Conservation (phyloP, 1,284 basidiomycete genomes). For the Boletus hoseneyae region DNA sequence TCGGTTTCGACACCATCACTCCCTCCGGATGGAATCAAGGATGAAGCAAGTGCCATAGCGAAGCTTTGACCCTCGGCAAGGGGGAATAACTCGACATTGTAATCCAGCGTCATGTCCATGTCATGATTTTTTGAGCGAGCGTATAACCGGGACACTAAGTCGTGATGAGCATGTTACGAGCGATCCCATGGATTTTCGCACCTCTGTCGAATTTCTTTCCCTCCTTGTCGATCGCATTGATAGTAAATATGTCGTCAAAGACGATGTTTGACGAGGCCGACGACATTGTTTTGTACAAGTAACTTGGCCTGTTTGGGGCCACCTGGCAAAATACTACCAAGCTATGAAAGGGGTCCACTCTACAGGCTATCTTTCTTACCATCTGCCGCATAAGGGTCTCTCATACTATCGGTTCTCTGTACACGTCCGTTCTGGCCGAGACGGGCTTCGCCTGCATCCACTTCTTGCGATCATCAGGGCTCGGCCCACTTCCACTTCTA, state of each 20-base stretch:
- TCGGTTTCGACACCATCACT: conserved; percentile 48
- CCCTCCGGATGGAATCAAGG: conserved; percentile 64
- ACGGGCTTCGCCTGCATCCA: too few species aligned
- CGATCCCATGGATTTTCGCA: conserved; percentile 35
- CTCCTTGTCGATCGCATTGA: conserved; percentile 83
- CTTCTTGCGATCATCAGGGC: too few species aligned
- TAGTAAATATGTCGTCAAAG: conserved; percentile 89
- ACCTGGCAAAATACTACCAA: background rate
- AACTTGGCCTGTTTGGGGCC: too few species aligned
- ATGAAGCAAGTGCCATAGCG: conserved; percentile 83
- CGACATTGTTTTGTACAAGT: conserved; percentile 44
- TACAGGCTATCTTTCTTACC: too few species aligned
- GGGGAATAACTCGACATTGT: conserved; percentile 85
- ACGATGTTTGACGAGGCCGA: conserved; percentile 69
- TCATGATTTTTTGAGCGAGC: conserved; percentile 84
- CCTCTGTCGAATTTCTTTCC: conserved; percentile 98
- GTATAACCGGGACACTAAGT: conserved; percentile 75
- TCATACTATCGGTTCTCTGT: too few species aligned
- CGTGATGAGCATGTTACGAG: conserved; percentile 1
- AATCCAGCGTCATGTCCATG: conserved; percentile 89
- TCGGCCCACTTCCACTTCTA: too few species aligned
- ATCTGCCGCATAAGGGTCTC: too few species aligned
- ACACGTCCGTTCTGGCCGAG: too few species aligned
- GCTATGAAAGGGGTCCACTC: too few species aligned
- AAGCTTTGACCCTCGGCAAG: conserved; percentile 71